Base-by-base conservation (phyloP, 352 stramenopile genomes). In the Globisporangium rhizosaccharum region DNA sequence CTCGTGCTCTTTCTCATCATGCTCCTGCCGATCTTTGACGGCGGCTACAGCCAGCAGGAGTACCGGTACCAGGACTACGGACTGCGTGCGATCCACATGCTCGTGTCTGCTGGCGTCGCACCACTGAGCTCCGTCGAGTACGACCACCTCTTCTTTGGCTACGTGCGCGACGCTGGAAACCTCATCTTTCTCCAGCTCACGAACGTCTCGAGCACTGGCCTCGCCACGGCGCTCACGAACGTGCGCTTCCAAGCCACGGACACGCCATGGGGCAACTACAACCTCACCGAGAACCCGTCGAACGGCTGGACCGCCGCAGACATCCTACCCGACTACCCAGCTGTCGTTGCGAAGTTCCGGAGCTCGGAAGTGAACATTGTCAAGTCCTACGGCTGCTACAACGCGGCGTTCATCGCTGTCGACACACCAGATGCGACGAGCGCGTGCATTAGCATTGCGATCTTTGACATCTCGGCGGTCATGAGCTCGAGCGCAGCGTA, bases 1-100 rank as follows among this genome's bases (percentile, higher is more conserved):
- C 78, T 94, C 33, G 87, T 96, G 47, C 76, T 97, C 25, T 94
- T 96, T 44, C 77, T 97, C 51, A 70, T 96, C 53, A 90, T 96
- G 66, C 58, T 96, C 39, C 72, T 97, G n/a, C 88, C 89, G 3
- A 66, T 90, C 7, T 94, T 96, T 57, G 83, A 96, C 44, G 82
- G 85, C 12, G 78, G 86, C 26, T 92, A 92, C 61, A 79, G 59
- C 6, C 73, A 93, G 42, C 63, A 85, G 42, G 77, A 90, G 9
- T 92, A 94, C 58, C 78, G 82, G 9, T 90, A 93, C 58, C 87
- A 97, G 67, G 79, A 96, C 46, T 89, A 95, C 28, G 85, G 85
- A 0, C 64, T 97, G 20, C 82, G 72, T 51, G 75, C 82, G 53
- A 87, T 88, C 46, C 88, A 89, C 72, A 79, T 82, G 60, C 56